Evolutionary conservation across 192 early-diverging fungal species (phyloP), one percentile per base, ranked within the genome.

Genomic region (Umbelopsis sp.): DNA sequence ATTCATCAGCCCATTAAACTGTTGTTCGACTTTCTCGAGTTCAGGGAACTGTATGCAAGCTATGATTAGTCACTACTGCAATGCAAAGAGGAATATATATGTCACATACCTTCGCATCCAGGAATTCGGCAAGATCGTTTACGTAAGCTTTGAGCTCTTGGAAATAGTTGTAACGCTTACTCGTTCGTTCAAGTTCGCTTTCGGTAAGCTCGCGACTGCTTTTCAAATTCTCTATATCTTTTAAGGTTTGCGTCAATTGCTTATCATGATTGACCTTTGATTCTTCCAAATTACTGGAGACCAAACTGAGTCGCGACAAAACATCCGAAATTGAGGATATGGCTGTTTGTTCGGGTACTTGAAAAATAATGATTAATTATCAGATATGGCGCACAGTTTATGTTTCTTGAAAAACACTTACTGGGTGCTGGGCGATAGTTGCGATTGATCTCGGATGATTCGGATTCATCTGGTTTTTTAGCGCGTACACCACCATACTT

Each of bases 101-200:
- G 10, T 51, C 25, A 41, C 48, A 64, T 66, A 83, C 82, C 71
- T 88, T 88, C 52, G 75, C 80, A 68, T 88, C 86, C 35, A 86
- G 77, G 49, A 88, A 83, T 21, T 82, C 81, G 1, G 77, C 84
- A 49, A 88, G 66, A 66, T 86, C 79, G 10, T 81, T 74, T 25
- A 82, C 76, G 61, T 77, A 85, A 1, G 77, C 73, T 30, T 74
- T 75, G 10, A 86, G 64, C 35, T 83, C 77, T 35, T 86, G 84
- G 64, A 82, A 88, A 66, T 86, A 88, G 16, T 77, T 82, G 66
- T 86, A 88, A 27, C 85, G 78, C 13, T 65, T 53, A 44, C 79
- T 81, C 0, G 70, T 68, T 4, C 71, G 74, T 53, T 81, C 33
- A 22, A 88, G 74, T 45, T 78, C 81, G 1, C 71, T 78, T 1